These are phyloP conservation scores for Nakataea oryzae DNA, from an alignment of 2,329 filamentous ascomycete species.

Conservation along the genomic window DNA sequence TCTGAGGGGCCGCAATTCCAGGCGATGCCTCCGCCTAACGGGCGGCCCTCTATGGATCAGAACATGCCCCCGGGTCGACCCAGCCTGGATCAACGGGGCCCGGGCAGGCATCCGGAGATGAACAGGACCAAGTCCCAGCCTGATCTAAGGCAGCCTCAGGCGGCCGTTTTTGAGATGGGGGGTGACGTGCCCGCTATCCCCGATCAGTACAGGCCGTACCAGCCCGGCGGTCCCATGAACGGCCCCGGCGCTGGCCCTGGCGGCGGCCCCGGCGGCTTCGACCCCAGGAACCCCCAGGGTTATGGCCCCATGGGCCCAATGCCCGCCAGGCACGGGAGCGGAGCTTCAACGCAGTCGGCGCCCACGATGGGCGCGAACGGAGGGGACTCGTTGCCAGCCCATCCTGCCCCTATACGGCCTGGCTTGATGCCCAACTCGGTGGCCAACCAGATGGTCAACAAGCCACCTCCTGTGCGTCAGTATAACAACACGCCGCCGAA, in stretches of 20 bases:
- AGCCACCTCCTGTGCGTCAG: conserved; percentile 48
- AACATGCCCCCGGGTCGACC: conserved; percentile 26
- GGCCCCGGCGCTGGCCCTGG: conserved; percentile 7
- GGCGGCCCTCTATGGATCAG: conserved; percentile 34
- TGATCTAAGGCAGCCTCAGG: conserved; percentile 51
- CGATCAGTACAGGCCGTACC: conserved; percentile 17
- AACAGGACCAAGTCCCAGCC: conserved; percentile 58
- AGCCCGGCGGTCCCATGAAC: conserved; percentile 14
- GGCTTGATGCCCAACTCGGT: conserved; percentile 51
- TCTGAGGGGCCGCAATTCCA: conserved; percentile 33
- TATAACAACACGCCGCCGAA: conserved; percentile 36
- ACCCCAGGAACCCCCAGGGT: conserved; percentile 13
- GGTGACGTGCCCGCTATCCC: conserved; percentile 47
- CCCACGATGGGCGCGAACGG: not conserved
- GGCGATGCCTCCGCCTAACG: conserved; percentile 20
- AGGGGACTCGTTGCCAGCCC: not conserved
- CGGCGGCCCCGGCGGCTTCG: conserved; percentile 10
- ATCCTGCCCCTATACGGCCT: conserved; percentile 26
- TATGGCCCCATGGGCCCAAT: conserved; percentile 14
- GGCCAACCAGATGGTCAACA: conserved; percentile 39
- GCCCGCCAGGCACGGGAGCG: conserved; percentile 16
- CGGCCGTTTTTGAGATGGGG: conserved; percentile 66
- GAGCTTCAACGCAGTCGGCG: conserved; percentile 18
- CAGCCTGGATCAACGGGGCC: conserved; percentile 22
- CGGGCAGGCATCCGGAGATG: conserved; percentile 40